Evolutionary conservation across 1,284 basidiomycete genomes (phyloP).

Genomic region (Marasmius tenuissimus): DNA sequence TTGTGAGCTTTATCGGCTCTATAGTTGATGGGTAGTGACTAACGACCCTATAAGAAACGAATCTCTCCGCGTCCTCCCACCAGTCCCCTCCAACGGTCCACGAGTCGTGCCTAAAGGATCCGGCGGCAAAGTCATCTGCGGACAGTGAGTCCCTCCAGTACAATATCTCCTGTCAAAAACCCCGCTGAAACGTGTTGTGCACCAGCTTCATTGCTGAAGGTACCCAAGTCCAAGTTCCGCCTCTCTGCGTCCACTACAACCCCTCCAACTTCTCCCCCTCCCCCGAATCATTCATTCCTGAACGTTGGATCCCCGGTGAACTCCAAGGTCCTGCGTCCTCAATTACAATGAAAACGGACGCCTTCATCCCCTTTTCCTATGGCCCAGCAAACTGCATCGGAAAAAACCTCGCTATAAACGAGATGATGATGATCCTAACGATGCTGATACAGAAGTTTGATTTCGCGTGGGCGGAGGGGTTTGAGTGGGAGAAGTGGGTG

Average conservation of each 20-base stretch:
- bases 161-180: background rate
- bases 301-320: conserved; percentile 20
- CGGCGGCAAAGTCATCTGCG: conserved; percentile 26
- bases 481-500: background rate
- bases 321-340: too few species aligned
- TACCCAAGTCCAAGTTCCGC: background rate
- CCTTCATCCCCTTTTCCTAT: conserved; percentile 24
- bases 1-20: too few species aligned
- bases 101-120: conserved; percentile 24
- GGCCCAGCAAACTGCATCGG: conserved; percentile 27
- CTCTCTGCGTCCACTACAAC: background rate
- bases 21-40: too few species aligned
- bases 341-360: conserved; percentile 1
- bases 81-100: conserved; percentile 31
- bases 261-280: background rate
- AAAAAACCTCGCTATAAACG: conserved; percentile 18
- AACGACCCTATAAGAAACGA: too few species aligned
- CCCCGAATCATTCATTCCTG: conserved; percentile 9
- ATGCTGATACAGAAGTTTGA: background rate
- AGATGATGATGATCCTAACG: conserved; percentile 2
- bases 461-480: conserved; percentile 4
- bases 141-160: conserved; percentile 23
- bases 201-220: background rate
- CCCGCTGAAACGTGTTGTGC: too few species aligned
- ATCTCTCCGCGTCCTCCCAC: conserved; percentile 33